These are phyloP conservation scores for Amanita rimosa DNA, from an alignment of 768 basidiomycete species.

Conservation along the genomic window DNA sequence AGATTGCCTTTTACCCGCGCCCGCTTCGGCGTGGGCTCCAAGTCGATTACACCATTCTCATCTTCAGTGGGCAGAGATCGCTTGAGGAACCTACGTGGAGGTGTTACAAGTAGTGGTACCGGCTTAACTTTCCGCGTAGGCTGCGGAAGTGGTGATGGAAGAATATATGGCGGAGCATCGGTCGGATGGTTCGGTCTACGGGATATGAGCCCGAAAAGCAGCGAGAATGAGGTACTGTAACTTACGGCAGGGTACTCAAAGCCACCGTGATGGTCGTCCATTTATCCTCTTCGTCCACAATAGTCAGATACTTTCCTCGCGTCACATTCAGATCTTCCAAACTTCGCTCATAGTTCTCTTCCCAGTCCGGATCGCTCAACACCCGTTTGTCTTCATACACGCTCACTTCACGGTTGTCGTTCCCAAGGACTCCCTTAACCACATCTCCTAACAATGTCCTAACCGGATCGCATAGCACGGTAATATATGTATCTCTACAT, in stretches of 20 bases:
- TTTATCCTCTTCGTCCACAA: conserved; percentile 82
- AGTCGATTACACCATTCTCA: conserved; percentile 40
- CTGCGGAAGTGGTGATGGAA: conserved; percentile 54
- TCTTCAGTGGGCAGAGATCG: conserved; percentile 45
- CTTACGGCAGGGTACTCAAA: conserved; percentile 62
- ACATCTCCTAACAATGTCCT: conserved; percentile 63
- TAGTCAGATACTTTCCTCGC: conserved; percentile 77
- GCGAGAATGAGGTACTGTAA: conserved; percentile 15
- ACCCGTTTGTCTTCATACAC: conserved; percentile 84
- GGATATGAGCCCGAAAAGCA: not conserved
- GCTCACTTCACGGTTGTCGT: conserved; percentile 51
- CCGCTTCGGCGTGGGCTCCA: conserved; percentile 51
- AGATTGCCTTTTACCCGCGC: conserved; percentile 22
- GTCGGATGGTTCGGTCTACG: conserved; percentile 44
- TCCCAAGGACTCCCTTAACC: conserved; percentile 54
- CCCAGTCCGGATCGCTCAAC: conserved; percentile 88
- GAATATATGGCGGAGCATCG: conserved; percentile 42
- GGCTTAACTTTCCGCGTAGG: conserved; percentile 35
- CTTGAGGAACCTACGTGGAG: conserved; percentile 34
- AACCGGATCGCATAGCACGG: conserved; percentile 62
- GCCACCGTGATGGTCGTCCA: conserved; percentile 63
- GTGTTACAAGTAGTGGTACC: conserved; percentile 29
- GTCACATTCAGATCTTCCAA: conserved; percentile 72
- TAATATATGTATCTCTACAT: conserved; percentile 77
- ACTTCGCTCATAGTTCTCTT: conserved; percentile 76